Base-by-base conservation (phyloP, 2,329 filamentous ascomycete genomes). In the Lasiodiplodia sp. region DNA sequence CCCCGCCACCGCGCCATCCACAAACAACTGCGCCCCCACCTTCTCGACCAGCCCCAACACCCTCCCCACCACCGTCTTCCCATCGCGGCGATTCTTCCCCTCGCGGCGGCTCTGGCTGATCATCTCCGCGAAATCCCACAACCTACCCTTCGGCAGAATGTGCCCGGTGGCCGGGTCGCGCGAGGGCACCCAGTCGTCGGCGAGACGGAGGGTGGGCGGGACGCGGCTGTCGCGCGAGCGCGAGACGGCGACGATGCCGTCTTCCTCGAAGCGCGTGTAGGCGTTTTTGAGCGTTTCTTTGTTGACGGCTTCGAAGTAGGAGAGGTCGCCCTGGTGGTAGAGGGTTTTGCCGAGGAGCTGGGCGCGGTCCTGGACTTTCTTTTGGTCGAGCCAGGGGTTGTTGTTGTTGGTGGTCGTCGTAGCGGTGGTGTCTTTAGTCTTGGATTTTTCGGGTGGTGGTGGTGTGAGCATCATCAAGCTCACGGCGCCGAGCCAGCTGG, bases 261-360 rank as follows among this genome's bases (percentile, higher is more conserved):
- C 95, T 75, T 97, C 93, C 73, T 94, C 90, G 75, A 97, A 97
- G 18, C 93, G 89, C 47, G 88, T 86, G 80, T 95, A 97, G 0
- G 94, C 91, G 79, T 99, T 99, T 77, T 96, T 97, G 68, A 99
- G 87, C 0, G 94, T 97, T 79, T 99, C 95, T 75, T 97, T 97
- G 84, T 99, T 99, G 71, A 99, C 95, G 2, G 96, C 94, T 81
- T 99, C 96, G 73, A 97, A 98, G 81, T 99, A 99, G 37, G 91
- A 94, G 11, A 99, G 87, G 75, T 99, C 96, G 68, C 96, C 96
- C 82, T 99, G 95, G 78, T 99, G 95, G 77, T 97, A 99, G 1
- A 99, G 86, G 0, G 96, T 98, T 81, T 99, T 98, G 67, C 96
- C 96, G 37, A 97, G 88, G 87, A 95, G 60, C 58, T 28, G 40